phyloP scores from a whole-genome alignment of 306 rosid genomes.

The Sicyos edulis region DNA sequence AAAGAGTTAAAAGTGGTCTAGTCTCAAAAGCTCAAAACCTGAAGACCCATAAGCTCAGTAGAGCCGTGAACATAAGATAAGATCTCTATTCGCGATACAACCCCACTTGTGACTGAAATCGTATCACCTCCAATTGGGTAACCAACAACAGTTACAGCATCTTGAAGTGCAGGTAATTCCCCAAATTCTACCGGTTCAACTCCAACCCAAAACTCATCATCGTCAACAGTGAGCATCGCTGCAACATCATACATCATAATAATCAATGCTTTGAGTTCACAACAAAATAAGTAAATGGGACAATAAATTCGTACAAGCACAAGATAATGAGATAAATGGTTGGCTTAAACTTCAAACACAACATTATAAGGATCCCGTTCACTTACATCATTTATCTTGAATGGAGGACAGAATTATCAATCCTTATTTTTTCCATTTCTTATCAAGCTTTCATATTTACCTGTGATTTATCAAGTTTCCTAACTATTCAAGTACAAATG shows the following conservation, averaged over 20 bases:
- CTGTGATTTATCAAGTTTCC: background rate
- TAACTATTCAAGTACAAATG: background rate
- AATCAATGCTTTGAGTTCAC: constrained; percentile 3
- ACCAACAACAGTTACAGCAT: constrained; percentile 93
- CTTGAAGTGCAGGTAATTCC: constrained; percentile 79
- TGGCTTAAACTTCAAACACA: background rate
- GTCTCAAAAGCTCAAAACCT: constrained; percentile 40
- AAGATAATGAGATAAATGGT: background rate
- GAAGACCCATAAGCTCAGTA: constrained; percentile 92
- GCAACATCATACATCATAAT: constrained; percentile 14
- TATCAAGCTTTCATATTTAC: background rate
- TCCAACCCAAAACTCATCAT: constrained; percentile 92
- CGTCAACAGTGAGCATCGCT: constrained; percentile 88
- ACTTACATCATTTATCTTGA: background rate
- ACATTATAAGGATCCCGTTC: background rate
- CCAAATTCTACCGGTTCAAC: constrained; percentile 84
- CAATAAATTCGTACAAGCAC: background rate
- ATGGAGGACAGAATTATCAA: background rate
- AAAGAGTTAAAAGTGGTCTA: too few relatives aligned
- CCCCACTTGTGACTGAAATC: constrained; percentile 97
- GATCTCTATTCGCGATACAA: constrained; percentile 87
- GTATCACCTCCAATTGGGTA: constrained; percentile 98
- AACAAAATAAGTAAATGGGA: background rate
- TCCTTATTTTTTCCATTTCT: background rate
- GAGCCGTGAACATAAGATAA: constrained; percentile 92